Percentiles rank a stretch among this genome's conserved stretches.
Conservation (phyloP, 108 stramenopile genomes). For the Phaeodactylum tricornutum region DNA sequence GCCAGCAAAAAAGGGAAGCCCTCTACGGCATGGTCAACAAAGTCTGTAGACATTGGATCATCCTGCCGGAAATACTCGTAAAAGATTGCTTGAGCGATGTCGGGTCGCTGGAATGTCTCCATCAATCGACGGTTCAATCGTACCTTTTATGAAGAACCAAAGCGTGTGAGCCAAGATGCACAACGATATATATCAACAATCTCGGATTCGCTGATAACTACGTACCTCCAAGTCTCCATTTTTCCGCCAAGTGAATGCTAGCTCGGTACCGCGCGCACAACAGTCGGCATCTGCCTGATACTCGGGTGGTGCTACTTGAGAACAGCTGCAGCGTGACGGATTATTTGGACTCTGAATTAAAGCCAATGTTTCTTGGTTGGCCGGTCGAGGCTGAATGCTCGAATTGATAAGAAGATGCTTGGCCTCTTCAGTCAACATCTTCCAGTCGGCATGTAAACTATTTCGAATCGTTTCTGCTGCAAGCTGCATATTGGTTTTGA, state of each 20-base stretch:
- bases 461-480: slow-evolving; percentile 70
- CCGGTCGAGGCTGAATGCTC: slow-evolving; percentile 67
- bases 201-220: not conserved
- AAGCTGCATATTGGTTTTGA: slow-evolving; percentile 86
- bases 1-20: slow-evolving; percentile 80
- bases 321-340: slow-evolving; percentile 72
- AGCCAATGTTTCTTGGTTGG: slow-evolving; percentile 47
- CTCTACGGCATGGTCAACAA: slow-evolving; percentile 56
- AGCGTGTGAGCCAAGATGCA: not conserved
- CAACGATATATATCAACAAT: not conserved
- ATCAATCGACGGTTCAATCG: slow-evolving; percentile 71
- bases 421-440: slow-evolving; percentile 65
- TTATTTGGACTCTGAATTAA: slow-evolving; percentile 57
- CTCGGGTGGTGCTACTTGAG: slow-evolving; percentile 64
- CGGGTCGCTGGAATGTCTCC: slow-evolving; percentile 66
- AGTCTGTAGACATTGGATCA: slow-evolving; percentile 71
- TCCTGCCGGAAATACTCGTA: slow-evolving; percentile 69
- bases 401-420: slow-evolving; percentile 58
- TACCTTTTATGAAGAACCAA: slow-evolving; percentile 15
- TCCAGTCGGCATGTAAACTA: slow-evolving; percentile 81
- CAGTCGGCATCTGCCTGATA: slow-evolving; percentile 63
- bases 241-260: slow-evolving; percentile 80
- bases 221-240: slow-evolving; percentile 71
- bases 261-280: slow-evolving; percentile 78
- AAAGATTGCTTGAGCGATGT: slow-evolving; percentile 77